These are phyloP conservation scores for Gossypium gossypioides DNA, from an alignment of 441 rosid species.

Conservation along the genomic window DNA sequence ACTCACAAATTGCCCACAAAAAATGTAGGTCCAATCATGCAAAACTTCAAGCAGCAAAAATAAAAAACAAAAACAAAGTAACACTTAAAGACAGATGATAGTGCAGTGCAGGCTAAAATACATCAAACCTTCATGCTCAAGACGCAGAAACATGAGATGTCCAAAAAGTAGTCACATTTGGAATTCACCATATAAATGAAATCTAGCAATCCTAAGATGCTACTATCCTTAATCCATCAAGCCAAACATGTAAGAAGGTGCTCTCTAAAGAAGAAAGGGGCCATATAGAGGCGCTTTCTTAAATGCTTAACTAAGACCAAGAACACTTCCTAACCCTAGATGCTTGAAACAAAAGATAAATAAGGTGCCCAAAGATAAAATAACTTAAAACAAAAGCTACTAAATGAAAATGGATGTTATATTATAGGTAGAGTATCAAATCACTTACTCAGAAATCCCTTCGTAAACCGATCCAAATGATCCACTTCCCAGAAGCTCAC, in stretches of 20 bases:
- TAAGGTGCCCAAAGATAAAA: background rate
- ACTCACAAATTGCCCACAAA: background rate
- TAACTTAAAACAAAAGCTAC: background rate
- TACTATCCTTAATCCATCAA: background rate
- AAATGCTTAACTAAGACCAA: background rate
- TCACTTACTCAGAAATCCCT: slow-evolving; percentile 67
- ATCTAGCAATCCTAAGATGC: background rate
- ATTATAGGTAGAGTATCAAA: background rate
- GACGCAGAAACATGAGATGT: background rate
- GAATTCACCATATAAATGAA: background rate
- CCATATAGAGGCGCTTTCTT: background rate
- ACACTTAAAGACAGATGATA: background rate
- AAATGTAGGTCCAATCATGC: background rate
- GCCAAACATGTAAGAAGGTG: background rate
- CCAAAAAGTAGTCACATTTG: background rate
- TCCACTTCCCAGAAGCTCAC: slow-evolving; percentile 74
- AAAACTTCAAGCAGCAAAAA: background rate
- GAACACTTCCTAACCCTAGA: background rate
- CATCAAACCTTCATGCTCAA: background rate
- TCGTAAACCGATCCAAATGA: slow-evolving; percentile 85
- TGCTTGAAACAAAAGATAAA: background rate
- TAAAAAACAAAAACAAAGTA: background rate
- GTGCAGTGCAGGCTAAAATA: background rate
- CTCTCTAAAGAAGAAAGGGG: background rate
- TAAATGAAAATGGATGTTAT: background rate